Percentiles rank a stretch among this genome's conserved stretches.
phyloP scores from a whole-genome alignment of 2,329 filamentous ascomycete species.

The Paecilomyces fulvus region DNA sequence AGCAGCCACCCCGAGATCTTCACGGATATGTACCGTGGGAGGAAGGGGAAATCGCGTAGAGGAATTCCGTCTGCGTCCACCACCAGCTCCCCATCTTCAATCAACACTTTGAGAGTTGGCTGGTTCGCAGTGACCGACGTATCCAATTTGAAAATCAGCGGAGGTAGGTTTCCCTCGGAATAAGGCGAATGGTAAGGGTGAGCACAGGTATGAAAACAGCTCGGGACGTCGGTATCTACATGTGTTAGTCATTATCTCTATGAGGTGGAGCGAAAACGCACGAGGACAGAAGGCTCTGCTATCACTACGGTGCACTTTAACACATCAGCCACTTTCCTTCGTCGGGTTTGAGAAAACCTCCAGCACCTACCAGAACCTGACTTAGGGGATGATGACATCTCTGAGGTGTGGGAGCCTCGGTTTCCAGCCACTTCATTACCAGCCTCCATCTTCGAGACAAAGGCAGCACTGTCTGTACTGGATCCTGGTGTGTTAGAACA shows the following conservation, averaged over 20 bases:
- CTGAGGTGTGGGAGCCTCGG: not conserved
- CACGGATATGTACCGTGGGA: constrained; percentile 21
- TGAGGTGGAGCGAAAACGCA: not conserved
- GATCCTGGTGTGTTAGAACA: not conserved
- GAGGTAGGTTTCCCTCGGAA: constrained; percentile 11
- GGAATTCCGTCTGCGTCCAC: constrained; percentile 7
- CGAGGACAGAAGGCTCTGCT: not conserved
- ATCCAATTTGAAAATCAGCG: constrained; percentile 17
- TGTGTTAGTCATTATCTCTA: not conserved
- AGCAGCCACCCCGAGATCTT: constrained; percentile 18
- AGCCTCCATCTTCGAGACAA: not conserved
- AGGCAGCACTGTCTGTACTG: not conserved
- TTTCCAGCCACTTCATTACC: not conserved
- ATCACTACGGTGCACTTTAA: not conserved
- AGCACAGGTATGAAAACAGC: constrained; percentile 14
- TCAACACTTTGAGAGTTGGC: constrained; percentile 2
- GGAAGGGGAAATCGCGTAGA: constrained; percentile 16
- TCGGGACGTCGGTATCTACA: constrained; percentile 7
- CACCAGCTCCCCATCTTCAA: constrained; percentile 10
- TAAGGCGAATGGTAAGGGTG: constrained; percentile 14
- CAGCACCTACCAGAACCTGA: not conserved
- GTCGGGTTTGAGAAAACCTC: not conserved
- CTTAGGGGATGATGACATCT: not conserved
- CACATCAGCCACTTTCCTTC: not conserved
- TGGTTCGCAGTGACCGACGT: constrained; percentile 2